Evolutionary conservation across 495 filamentous ascomycete species (phyloP).

Genomic region (Cercophora samala): DNA sequence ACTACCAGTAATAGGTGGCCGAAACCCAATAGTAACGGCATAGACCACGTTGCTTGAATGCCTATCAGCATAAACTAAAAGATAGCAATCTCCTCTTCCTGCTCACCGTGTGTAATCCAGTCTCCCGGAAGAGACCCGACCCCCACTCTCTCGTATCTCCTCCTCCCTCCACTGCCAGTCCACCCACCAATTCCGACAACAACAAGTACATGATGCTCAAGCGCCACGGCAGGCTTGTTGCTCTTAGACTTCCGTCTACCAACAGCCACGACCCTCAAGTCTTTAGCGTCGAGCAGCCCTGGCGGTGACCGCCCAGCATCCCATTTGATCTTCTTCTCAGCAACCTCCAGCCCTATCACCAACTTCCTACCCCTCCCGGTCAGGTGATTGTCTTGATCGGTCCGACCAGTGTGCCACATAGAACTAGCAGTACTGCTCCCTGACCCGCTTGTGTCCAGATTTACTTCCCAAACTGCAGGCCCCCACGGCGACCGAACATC

Average conservation of each 20-base stretch:
- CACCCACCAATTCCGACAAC: background rate
- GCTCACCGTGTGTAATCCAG: background rate
- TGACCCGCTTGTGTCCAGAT: background rate
- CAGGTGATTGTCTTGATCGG: background rate
- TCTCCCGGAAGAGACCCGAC: constrained; percentile 1
- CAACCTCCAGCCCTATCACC: background rate
- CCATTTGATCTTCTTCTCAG: background rate
- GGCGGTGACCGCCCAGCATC: background rate
- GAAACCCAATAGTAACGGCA: too few species aligned
- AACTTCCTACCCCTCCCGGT: background rate
- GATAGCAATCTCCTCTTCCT: background rate
- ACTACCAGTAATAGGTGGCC: too few species aligned
- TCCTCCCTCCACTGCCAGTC: background rate
- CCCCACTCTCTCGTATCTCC: constrained; percentile 5
- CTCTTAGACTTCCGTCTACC: background rate
- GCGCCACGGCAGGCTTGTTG: background rate
- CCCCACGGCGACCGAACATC: constrained; percentile 11
- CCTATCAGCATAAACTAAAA: background rate
- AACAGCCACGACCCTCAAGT: background rate
- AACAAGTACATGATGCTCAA: background rate
- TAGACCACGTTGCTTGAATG: too few species aligned
- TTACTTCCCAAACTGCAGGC: background rate
- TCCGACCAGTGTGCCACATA: background rate
- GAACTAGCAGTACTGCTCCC: background rate
- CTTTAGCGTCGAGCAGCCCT: background rate